Evolutionary conservation across 2,329 filamentous ascomycete species (phyloP).

Genomic region (Apiospora aurea): DNA sequence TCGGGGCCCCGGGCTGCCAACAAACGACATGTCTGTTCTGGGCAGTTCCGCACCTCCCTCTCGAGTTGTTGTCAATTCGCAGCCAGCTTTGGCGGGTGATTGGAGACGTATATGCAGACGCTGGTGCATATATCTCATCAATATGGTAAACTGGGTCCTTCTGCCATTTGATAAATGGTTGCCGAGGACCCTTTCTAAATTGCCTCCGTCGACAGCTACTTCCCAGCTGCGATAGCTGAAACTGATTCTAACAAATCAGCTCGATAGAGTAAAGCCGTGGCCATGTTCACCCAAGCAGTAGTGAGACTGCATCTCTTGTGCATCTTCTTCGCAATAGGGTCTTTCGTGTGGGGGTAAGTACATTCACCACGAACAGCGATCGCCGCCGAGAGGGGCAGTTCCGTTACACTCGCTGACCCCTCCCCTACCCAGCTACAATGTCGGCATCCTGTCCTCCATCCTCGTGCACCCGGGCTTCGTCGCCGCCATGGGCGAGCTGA

Average conservation of each 20-base stretch:
- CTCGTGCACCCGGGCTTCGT: slow-evolving; percentile 63
- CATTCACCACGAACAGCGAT: neutral
- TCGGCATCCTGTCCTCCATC: slow-evolving; percentile 63
- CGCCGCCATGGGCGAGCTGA: slow-evolving; percentile 52
- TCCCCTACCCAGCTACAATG: slow-evolving; percentile 53
- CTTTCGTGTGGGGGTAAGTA: slow-evolving; percentile 62
- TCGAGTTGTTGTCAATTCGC: neutral
- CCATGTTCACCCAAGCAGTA: slow-evolving; percentile 43
- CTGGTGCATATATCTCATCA: neutral
- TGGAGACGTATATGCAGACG: neutral
- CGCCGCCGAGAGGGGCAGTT: neutral
- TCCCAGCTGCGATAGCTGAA: neutral
- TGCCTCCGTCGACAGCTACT: neutral
- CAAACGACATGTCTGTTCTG: neutral
- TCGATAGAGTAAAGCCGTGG: slow-evolving; percentile 29
- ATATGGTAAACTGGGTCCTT: neutral
- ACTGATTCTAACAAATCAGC: neutral
- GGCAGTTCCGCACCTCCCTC: neutral
- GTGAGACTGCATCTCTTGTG: slow-evolving; percentile 55
- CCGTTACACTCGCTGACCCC: neutral
- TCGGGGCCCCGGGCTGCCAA: neutral
- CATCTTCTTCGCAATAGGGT: slow-evolving; percentile 61
- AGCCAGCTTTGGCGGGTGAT: neutral
- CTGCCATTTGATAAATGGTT: neutral
- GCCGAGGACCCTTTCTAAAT: neutral